Evolutionary conservation across 2,329 filamentous ascomycete species (phyloP), one percentile per base, ranked within the genome.

Genomic region (Phaeophleospora eucalypticola): DNA sequence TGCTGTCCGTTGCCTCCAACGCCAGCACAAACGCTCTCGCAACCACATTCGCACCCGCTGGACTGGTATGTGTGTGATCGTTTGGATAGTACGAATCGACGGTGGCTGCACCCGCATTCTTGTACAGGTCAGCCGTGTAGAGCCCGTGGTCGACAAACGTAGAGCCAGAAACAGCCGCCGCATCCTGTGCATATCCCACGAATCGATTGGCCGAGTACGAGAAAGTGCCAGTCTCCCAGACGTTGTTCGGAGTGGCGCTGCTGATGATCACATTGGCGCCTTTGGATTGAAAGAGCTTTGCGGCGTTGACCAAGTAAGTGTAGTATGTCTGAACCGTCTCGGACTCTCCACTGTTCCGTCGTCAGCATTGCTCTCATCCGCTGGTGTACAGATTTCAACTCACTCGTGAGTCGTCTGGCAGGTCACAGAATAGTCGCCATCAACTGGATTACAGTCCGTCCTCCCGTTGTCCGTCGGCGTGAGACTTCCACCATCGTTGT

Each of bases 401-500:
- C 49, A 53, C 53, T 55, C 37, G 42, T 49, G 51, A 3, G 42
- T 51, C 3, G 50, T 51, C 37, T 48, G 34, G 38, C 53, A 77
- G 29, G 67, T 61, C 64, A 80, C 82, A 1, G 72, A 77, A 59
- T 83, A 72, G 6, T 61, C 60, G 12, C 78, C 79, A 0, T 71
- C 67, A 2, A 80, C 80, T 2, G 68, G 61, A 15, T 32, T 36
- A 48, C 83, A 86, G 55, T 79, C 81, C 1, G 76, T 78, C 12
- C 82, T 75, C 1, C 78, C 78, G 56, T 85, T 84, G 63, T 86
- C 83, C 10, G 65, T 74, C 1, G 63, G 65, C 2, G 62, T 66
- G 2, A 81, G 68, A 0, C 75, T 75, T 1, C 82, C 81, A 17
- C 82, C 83, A 55, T 87, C 84, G 57, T 87, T 87, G 70, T 87